These are phyloP conservation scores for Protomyces lactucae-debilis DNA, from an alignment of 1,139 yeast genomes.

Conservation along the genomic window DNA sequence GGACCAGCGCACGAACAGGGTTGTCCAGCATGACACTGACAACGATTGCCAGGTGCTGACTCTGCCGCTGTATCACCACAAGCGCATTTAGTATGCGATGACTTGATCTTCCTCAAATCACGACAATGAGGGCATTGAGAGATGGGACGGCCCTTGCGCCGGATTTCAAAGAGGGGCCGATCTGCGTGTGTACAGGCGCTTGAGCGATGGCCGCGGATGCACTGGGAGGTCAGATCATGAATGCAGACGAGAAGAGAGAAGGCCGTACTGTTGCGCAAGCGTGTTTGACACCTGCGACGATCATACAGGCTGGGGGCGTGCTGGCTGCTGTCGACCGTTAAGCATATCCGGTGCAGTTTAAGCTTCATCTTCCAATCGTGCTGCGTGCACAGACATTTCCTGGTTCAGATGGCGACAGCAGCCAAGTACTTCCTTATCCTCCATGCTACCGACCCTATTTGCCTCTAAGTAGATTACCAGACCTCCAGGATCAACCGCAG, in stretches of 20 bases:
- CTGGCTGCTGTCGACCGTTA: no score
- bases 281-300: slow-evolving; percentile 21
- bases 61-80: slow-evolving; percentile 48
- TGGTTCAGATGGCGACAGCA: no score
- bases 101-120: slow-evolving; percentile 19
- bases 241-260: background rate
- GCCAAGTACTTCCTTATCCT: background rate
- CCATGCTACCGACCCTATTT: background rate
- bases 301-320: background rate
- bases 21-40: slow-evolving; percentile 17
- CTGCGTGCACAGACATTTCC: no score
- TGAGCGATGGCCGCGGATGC: slow-evolving; percentile 55
- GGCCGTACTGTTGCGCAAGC: slow-evolving; percentile 15
- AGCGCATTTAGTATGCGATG: slow-evolving; percentile 58
- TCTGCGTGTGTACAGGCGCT: slow-evolving; percentile 77
- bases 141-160: slow-evolving; percentile 78
- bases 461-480: slow-evolving; percentile 3
- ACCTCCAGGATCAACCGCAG: slow-evolving; percentile 23
- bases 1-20: slow-evolving; percentile 24
- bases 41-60: background rate
- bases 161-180: slow-evolving; percentile 77
- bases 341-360: no score
- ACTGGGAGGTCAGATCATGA: background rate
- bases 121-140: slow-evolving; percentile 33
- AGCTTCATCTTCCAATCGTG: no score